Evolutionary conservation across 805 yeast species (phyloP).

Genomic region (Helenozyma rhizophorensis): DNA sequence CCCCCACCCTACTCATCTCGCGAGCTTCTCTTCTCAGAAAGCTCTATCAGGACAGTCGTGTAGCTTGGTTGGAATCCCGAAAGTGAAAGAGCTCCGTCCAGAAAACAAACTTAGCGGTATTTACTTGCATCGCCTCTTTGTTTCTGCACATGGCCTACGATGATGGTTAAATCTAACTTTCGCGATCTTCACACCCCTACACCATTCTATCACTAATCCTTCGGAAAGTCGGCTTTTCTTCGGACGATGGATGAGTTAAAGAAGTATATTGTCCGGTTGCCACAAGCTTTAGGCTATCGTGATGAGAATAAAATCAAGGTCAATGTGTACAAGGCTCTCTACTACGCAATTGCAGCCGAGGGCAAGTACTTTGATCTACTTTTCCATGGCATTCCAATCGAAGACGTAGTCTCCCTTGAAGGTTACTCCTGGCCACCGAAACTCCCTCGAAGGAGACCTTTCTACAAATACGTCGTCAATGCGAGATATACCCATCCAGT

Average conservation of each 20-base stretch:
- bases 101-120: no score
- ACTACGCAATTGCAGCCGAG: conserved; percentile 20
- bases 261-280: conserved; percentile 20
- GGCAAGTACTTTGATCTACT: conserved; percentile 12
- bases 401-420: conserved; percentile 1
- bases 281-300: conserved; percentile 3
- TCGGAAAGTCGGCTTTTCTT: no score
- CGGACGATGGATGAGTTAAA: conserved; percentile 17
- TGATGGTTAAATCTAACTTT: no score
- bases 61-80: no score
- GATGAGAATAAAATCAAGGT: conserved; percentile 4
- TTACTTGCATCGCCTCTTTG: no score
- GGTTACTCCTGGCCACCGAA: conserved; percentile 3
- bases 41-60: no score
- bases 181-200: no score
- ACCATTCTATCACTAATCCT: no score
- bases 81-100: no score
- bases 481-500: conserved; percentile 38
- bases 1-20: no score
- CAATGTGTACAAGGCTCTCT: conserved; percentile 25
- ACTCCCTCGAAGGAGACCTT: conserved; percentile 2
- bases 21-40: no score
- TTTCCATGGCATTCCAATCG: conserved; percentile 8
- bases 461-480: conserved; percentile 3
- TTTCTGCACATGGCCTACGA: no score